Evolutionary conservation across 2,329 filamentous ascomycete genomes (phyloP), one percentile per base, ranked within the genome.

Genomic region (Pseudonectria foliicola): DNA sequence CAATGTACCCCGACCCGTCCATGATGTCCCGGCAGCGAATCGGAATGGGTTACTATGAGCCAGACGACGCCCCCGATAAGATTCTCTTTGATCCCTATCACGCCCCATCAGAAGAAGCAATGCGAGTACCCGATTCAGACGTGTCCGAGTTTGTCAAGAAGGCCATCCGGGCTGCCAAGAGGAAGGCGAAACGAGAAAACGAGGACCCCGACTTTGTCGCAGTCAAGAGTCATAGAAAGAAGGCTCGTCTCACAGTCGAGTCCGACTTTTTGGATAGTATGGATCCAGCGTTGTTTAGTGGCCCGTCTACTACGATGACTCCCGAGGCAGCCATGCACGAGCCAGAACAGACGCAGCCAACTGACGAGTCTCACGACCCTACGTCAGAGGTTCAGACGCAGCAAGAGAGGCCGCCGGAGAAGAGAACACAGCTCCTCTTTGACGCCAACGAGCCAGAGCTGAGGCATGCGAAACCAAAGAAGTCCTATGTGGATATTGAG

Each of bases 21-120:
- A 48, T 62, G 25, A 53, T 67, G 25, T 60, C 57, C 27, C 61
- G 60, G n/a, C 68, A 70, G 33, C 62, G 70, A 23, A 71, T 77
- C 43, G 75, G 75, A 12, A 71, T 75, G 63, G 74, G 73, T 8
- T 78, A 77, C 53, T 79, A 77, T 49, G 68, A 77, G 37, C 73
- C 75, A 45, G 71, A 75, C 39, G 70, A 75, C 44, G 67, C 65
- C 14, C 65, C 69, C 2, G 72, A 77, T 51, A 73, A 63, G 48
- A 78, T 78, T 51, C 53, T 78, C 3, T 79, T 78, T 38, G 71
- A 79, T 42, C 68, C 69, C 7, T 78, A 76, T 48, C 68, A 77
- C 44, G 63, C 64, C 18, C 74, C 73, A 5, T 58, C 67, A 10
- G 60, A 63, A 4, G 68, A 71, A 4, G 54, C 56, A 10, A 48